These are phyloP conservation scores for Pythium angustatum DNA, from an alignment of 352 stramenopile genomes.

Conservation along the genomic window DNA sequence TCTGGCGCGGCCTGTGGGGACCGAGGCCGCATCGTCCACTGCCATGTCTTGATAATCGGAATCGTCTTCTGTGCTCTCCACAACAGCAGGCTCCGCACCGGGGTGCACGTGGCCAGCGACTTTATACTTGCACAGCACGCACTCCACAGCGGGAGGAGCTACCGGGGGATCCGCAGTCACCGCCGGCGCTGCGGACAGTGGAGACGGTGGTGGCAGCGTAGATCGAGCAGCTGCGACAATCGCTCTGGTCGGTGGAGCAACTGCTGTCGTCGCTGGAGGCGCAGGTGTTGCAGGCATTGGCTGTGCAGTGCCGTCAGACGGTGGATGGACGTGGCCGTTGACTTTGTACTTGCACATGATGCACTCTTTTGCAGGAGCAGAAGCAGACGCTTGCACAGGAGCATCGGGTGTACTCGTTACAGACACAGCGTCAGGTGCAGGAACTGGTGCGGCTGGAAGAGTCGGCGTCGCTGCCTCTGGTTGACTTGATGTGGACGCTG, in stretches of 20 bases:
- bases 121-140: constrained; percentile 32
- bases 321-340: constrained; percentile 26
- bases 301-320: neutral
- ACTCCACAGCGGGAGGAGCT: constrained; percentile 5
- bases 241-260: neutral
- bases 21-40: neutral
- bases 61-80: neutral
- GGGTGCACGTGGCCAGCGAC: constrained; percentile 27
- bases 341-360: constrained; percentile 37
- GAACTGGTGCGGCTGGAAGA: neutral
- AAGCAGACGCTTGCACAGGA: neutral
- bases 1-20: neutral
- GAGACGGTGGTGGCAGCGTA: neutral
- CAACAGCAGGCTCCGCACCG: constrained; percentile 12
- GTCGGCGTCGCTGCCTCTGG: neutral
- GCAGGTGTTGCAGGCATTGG: neutral
- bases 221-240: neutral
- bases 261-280: neutral
- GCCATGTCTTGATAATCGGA: neutral
- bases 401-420: too few species aligned
- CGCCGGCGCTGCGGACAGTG: neutral
- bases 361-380: constrained; percentile 16
- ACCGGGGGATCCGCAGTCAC: neutral
- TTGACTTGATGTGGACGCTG: too few species aligned
- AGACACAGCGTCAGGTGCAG: too few species aligned